Base-by-base conservation (phyloP, 441 rosid genomes). In the Cnidoscolus chayamansa region DNA sequence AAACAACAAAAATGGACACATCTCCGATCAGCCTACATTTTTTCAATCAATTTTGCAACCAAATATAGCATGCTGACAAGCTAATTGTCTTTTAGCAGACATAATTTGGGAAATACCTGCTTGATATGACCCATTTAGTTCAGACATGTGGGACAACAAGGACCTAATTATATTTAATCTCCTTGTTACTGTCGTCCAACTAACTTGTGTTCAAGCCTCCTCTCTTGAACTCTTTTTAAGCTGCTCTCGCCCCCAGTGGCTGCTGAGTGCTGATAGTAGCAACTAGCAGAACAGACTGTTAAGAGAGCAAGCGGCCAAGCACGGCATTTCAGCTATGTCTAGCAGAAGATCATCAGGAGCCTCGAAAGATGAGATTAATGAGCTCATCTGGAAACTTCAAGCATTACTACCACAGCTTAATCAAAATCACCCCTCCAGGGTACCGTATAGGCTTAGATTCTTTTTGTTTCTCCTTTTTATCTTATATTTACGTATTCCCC, bases 331-430 rank as follows among this genome's bases (percentile, higher is more conserved):
- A 68, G 10, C 12, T 3, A 83, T 84, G 87, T 83, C 87, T 59
- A 70, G 74, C 49, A 25, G 54, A 56, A 76, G 84, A 54, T 70
- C 69, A 54, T 10, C 68, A 70, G 67, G 67, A 74, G 65, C 80
- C 55, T 73, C 79, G 63, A 74, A 68, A 60, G 83, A 84, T 57
- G 86, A 88, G 81, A 77, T 86, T 31, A 67, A 68, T 63, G 74
- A 78, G 64, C 83, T 86, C 81, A 75, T 85, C 58, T 74, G 75
- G 48, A 85, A 76, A 72, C 78, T 86, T 31, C 90, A 83, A 77
- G 76, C 83, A 5, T 75, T 88, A 70, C 75, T 86, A 2, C 87
- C 88, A 0, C 89, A 80, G 49, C 83, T 82, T 57, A 49, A 78
- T 74, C 86, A 78, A 64, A 74, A 80, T 50, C 80, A 63, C 32